Conservation (phyloP, 1,284 basidiomycete species). For the Malassezia sp. region DNA sequence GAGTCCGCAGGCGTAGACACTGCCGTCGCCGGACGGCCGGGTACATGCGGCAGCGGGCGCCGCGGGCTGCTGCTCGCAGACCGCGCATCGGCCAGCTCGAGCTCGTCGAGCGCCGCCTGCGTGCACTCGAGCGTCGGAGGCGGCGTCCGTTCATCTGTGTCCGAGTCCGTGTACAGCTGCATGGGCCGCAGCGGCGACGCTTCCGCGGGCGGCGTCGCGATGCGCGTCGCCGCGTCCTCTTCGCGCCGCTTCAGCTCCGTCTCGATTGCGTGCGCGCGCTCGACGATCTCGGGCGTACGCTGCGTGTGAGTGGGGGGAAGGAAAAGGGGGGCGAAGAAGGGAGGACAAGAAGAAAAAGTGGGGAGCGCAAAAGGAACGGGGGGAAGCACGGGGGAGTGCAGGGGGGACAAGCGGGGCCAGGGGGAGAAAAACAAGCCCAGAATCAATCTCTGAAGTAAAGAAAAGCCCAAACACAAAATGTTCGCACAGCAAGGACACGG, state of each 20-base stretch:
- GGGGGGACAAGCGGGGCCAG: background rate
- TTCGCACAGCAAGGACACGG: background rate
- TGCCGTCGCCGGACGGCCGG: too few relatives aligned
- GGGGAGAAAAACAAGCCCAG: too few relatives aligned
- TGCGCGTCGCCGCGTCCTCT: slow-evolving; percentile 12
- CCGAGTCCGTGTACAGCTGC: too few relatives aligned
- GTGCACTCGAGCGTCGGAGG: background rate
- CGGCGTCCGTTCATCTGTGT: background rate
- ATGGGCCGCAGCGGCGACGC: background rate
- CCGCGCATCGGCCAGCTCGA: too few relatives aligned
- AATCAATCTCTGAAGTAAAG: too few relatives aligned
- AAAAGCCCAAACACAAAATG: too few relatives aligned
- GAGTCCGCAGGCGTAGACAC: too few relatives aligned
- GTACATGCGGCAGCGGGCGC: too few relatives aligned
- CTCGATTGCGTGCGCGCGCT: slow-evolving; percentile 34
- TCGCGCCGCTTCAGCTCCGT: slow-evolving; percentile 29
- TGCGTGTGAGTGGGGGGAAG: background rate
- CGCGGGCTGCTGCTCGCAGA: too few relatives aligned
- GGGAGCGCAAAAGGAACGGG: background rate
- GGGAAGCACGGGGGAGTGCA: too few relatives aligned
- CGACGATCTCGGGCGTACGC: slow-evolving; percentile 33
- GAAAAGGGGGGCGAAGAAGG: too few relatives aligned
- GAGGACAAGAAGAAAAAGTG: too few relatives aligned
- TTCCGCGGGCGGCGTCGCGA: slow-evolving; percentile 7
- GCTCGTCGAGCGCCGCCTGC: background rate